Evolutionary conservation across 1,139 yeast species (phyloP).

Genomic region (Geotrichum histeridarum): DNA sequence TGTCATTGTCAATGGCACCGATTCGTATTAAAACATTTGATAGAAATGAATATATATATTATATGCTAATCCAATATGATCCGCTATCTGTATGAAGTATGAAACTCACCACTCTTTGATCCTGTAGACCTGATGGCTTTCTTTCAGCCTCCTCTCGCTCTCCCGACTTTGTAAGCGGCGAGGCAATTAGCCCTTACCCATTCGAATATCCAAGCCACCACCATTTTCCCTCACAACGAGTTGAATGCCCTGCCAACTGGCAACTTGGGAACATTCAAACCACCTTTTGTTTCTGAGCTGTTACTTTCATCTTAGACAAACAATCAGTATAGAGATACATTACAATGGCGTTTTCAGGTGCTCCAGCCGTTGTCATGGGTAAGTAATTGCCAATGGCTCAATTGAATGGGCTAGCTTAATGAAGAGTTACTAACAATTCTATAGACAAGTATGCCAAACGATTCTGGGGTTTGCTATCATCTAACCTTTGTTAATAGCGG

Average conservation of each 20-base stretch:
- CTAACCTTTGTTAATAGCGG: slow-evolving; percentile 50
- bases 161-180: background rate
- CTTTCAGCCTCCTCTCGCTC: no score
- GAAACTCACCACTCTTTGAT: no score
- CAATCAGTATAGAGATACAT: background rate
- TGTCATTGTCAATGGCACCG: slow-evolving; percentile 88
- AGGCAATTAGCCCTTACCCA: background rate
- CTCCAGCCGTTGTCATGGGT: slow-evolving; percentile 95
- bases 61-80: background rate
- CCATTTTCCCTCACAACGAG: background rate
- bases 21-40: slow-evolving; percentile 41
- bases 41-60: background rate
- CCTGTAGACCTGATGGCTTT: no score
- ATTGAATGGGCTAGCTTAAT: background rate
- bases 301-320: background rate
- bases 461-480: background rate
- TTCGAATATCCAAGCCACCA: slow-evolving; percentile 3
- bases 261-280: slow-evolving; percentile 6
- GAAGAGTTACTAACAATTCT: background rate
- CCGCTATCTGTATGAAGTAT: no score
- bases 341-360: slow-evolving; percentile 32
- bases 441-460: slow-evolving; percentile 27
- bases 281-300: background rate
- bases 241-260: slow-evolving; percentile 3
- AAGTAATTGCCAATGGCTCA: slow-evolving; percentile 29